These are phyloP conservation scores for Prunus campanulata DNA, from an alignment of 306 rosid genomes.

Conservation along the genomic window DNA sequence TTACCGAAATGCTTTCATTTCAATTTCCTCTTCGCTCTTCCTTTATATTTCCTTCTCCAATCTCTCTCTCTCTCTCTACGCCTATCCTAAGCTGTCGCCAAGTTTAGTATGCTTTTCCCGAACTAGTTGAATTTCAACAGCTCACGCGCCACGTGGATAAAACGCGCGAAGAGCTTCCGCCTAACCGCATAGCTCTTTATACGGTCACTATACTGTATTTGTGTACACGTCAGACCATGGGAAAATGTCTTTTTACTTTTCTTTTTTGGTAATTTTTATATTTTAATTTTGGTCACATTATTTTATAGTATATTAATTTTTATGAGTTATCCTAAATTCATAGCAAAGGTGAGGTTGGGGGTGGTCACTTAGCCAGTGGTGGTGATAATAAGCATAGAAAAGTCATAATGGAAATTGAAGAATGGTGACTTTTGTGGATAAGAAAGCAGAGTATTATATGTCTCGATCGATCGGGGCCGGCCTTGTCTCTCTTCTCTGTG, in stretches of 20 bases:
- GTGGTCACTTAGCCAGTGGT: background rate
- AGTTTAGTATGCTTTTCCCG: background rate
- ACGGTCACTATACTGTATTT: background rate
- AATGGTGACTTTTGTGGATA: background rate
- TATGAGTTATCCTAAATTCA: background rate
- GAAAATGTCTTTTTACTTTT: background rate
- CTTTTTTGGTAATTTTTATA: background rate
- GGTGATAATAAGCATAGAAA: constrained; percentile 1
- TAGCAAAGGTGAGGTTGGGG: background rate
- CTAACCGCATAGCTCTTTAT: background rate
- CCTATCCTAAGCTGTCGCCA: background rate
- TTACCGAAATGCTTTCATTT: background rate
- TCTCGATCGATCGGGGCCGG: background rate
- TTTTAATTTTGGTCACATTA: background rate
- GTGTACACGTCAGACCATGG: background rate
- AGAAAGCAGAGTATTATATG: background rate
- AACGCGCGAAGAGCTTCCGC: background rate
- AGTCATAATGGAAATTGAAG: background rate
- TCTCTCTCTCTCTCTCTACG: background rate
- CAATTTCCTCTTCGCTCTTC: background rate
- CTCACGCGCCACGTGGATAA: constrained; percentile 9
- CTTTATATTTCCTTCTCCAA: background rate
- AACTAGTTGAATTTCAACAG: background rate
- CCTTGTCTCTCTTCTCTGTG: background rate
- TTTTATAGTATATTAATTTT: background rate